Evolutionary conservation across 2,329 filamentous ascomycete genomes (phyloP).

Genomic region (Cercospora sojina): DNA sequence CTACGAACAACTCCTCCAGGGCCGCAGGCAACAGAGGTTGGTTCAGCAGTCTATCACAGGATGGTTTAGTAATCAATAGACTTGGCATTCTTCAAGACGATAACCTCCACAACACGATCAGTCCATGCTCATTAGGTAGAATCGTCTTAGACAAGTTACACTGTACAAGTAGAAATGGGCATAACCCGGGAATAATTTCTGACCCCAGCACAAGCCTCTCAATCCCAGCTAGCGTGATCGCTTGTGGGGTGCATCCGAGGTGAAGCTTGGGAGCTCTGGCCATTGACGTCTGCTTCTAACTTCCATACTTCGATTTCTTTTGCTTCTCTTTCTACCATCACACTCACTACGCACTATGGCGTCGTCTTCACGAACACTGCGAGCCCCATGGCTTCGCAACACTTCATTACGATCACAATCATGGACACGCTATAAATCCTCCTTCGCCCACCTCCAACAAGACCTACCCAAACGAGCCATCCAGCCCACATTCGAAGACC

Average conservation of each 20-base stretch:
- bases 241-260: slow-evolving; percentile 4
- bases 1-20: no score
- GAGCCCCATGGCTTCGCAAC: slow-evolving; percentile 26
- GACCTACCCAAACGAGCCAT: slow-evolving; percentile 52
- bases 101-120: no score
- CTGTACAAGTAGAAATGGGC: not conserved
- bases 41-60: no score
- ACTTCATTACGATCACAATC: not conserved
- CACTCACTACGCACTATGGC: not conserved
- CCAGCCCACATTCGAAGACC: slow-evolving; percentile 54
- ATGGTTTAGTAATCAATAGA: no score
- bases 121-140: no score
- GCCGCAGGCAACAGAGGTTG: no score
- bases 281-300: slow-evolving; percentile 2
- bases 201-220: not conserved
- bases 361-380: slow-evolving; percentile 12
- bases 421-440: slow-evolving; percentile 33
- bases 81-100: no score
- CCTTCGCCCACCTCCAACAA: slow-evolving; percentile 42
- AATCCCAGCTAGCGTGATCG: not conserved
- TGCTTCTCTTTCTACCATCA: not conserved
- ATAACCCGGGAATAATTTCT: not conserved
- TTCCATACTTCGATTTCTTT: not conserved
- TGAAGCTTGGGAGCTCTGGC: slow-evolving; percentile 5
- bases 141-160: no score